phyloP scores from a whole-genome alignment of 805 yeast genomes.

The Kazachstania martiniae region DNA sequence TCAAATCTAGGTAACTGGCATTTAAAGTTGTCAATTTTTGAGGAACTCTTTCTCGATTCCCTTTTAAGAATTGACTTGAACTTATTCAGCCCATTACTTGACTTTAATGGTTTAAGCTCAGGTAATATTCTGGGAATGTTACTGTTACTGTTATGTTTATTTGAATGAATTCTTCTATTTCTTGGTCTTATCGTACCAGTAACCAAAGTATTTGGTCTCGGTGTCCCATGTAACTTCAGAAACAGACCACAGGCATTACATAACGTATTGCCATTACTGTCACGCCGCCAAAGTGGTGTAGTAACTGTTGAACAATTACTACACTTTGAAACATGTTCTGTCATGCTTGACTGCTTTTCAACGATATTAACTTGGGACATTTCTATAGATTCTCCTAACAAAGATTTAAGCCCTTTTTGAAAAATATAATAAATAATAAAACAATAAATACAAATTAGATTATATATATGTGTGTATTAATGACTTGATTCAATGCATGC shows the following conservation, averaged over 20 bases:
- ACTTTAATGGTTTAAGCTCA: not conserved
- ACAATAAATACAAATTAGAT: no score
- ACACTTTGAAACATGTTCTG: no score
- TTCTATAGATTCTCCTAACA: no score
- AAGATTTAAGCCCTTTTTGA: no score
- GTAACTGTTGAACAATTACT: slow-evolving; percentile 87
- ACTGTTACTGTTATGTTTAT: not conserved
- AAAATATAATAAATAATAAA: no score
- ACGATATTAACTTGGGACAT: no score
- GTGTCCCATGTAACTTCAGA: slow-evolving; percentile 81
- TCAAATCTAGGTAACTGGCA: no score
- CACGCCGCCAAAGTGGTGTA: slow-evolving; percentile 92
- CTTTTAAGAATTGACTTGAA: not conserved
- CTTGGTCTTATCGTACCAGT: slow-evolving; percentile 89
- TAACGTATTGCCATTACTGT: slow-evolving; percentile 79
- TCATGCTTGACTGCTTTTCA: no score
- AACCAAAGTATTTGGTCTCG: slow-evolving; percentile 83
- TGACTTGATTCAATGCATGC: no score
- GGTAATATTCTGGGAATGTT: not conserved
- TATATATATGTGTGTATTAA: no score
- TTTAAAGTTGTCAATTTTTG: no score
- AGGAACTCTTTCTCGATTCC: not conserved
- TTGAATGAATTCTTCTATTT: slow-evolving; percentile 48
- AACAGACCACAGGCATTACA: slow-evolving; percentile 94
- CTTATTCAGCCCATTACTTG: no score